Base-by-base conservation (phyloP, 495 filamentous ascomycete genomes). In the Immersiella caudata region DNA sequence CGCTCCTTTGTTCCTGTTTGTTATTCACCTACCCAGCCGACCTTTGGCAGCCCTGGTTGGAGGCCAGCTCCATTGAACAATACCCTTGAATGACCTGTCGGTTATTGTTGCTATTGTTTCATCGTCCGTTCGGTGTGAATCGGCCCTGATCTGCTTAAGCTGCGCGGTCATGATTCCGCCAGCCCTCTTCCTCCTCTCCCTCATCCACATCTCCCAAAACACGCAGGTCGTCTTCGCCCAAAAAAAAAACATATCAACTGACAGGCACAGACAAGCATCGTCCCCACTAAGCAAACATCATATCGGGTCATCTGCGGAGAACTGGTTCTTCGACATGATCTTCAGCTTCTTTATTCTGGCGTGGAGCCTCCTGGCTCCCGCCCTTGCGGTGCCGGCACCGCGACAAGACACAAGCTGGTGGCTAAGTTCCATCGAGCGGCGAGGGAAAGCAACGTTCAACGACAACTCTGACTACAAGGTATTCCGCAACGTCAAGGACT, bases 401-500 rank as follows among this genome's bases (percentile, higher is more conserved):
- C 67, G 74, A 40, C 25, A 51, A 59, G 72, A 70, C 50, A 79
- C 82, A 27, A 71, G 71, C 69, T 96, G 90, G 79, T 98, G 94
- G 94, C 79, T 96, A 59, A 84, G 85, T 46, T 82, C 79, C 67
- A 90, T 96, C 72, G 75, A 88, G 55, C 90, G 90, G 20, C 87
- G 93, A 68, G 93, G 92, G 35, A 78, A 76, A 0, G 85, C 88
- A 27, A 86, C 88, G 9, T 95, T 89, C 74, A 88, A 85, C 67
- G 88, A 85, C 67, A 76, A 75, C 59, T 76, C 71, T 57, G 62
- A 58, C 65, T 95, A 93, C 76, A 84, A 93, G 74, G 83, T 97
- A 22, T 97, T 88, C 78, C 90, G 94, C 50, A 96, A 97, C 74
- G 93, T 97, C 27, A 89, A 84, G 79, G 93, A 96, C 70, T 95